Conservation (phyloP, 2,329 filamentous ascomycete species). For the Aspergillus pseudonomiae region DNA sequence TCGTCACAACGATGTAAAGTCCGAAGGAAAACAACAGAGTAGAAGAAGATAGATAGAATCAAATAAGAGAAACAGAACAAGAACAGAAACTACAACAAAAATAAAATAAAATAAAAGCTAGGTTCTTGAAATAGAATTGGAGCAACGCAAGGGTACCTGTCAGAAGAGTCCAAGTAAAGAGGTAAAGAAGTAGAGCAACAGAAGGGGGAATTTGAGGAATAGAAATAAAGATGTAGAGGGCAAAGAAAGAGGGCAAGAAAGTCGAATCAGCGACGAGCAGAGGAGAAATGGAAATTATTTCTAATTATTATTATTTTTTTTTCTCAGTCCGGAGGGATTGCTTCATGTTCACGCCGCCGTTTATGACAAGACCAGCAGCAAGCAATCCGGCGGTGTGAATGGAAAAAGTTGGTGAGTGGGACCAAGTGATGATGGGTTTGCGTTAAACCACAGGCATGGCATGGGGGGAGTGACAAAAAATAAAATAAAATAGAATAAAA, state of each 20-base stretch:
- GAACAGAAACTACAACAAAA: neutral
- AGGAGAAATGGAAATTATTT: neutral
- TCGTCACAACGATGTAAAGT: neutral
- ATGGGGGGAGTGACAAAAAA: neutral
- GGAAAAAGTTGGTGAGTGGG: neutral
- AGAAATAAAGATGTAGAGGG: constrained; percentile 9
- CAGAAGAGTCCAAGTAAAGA: constrained; percentile 1
- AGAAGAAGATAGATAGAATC: neutral
- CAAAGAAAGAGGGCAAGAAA: constrained; percentile 8
- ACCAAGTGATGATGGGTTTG: constrained; percentile 1
- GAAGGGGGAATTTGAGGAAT: constrained; percentile 9
- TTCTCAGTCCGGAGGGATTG: neutral
- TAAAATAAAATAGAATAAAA: neutral
- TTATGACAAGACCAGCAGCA: neutral
- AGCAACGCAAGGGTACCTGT: neutral
- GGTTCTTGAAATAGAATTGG: neutral
- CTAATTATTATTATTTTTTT: constrained; percentile 6
- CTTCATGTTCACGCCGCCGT: neutral
- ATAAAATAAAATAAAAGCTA: neutral
- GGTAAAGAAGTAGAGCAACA: neutral
- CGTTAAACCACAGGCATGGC: neutral
- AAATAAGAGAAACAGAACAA: neutral
- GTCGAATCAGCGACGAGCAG: neutral
- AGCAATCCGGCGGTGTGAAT: neutral
- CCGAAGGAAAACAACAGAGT: neutral